Base-by-base conservation (phyloP, 2,329 filamentous ascomycete genomes). In the Bipolaris bicolor region DNA sequence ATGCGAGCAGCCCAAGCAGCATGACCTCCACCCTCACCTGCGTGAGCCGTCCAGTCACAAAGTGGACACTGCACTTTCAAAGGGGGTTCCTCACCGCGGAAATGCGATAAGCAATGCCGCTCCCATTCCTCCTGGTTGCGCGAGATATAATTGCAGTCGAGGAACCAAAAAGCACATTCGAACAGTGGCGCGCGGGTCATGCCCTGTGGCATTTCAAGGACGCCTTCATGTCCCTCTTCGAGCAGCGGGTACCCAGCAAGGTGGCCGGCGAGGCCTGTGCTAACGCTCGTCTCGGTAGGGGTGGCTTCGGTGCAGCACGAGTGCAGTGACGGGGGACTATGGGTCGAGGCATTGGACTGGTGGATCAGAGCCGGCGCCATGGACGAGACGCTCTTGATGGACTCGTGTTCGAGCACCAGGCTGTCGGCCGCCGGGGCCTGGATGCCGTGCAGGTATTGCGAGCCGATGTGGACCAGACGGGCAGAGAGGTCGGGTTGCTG, bases 131-230 rank as follows among this genome's bases (percentile, higher is more conserved):
- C 62, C 24, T 45, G 26, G 57, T 65, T 52, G 36, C 24, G 16
- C 1, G 64, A 67, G 26, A 66, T 44, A 63, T 69, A 70, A 5
- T 13, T 16, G 60, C 74, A 76, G 50, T 55, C 62, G 7, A 76
- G 62, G 60, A 75, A 76, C 70, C 66, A 69, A 56, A 76, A 76
- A 2, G 64, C 61, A 51, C 74, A 76, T 44, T 74, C 70, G 49
- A 65, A 74, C 1, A 63, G 34, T 5, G 71, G 66, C 5, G 37
- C 16, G 9, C 37, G 47, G 29, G 49, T 16, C 24, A 58, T 51
- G 7, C 55, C 49, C 20, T 31, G 48, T 13, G 58, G 67, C 13
- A 59, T 54, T 16, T 67, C 63, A 16, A 74, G 60, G 5, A 74
- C 65, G 39, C 71, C 72, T 39, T 74, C 66, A 15, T 60, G 55